Percentiles rank a stretch among this genome's conserved stretches.
phyloP scores from a whole-genome alignment of 202 grass and related monocot genomes.

The Hordeum pubiflorum region DNA sequence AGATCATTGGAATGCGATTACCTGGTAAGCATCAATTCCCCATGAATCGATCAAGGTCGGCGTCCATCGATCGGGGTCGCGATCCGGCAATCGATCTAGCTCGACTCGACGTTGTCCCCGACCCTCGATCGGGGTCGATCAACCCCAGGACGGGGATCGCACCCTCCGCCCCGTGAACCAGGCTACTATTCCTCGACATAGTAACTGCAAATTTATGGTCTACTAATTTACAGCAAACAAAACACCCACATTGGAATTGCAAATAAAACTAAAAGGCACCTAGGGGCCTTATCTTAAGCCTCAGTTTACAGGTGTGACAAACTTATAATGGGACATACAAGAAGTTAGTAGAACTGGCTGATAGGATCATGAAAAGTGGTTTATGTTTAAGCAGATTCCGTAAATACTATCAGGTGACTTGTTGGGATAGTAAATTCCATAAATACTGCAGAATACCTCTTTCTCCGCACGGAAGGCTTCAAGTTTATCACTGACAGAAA shows the following conservation, averaged over 20 bases:
- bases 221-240: neutral
- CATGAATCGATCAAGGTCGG: too few relatives aligned
- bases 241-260: neutral
- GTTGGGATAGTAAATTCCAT: neutral
- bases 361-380: neutral
- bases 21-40: too few relatives aligned
- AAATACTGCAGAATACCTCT: constrained; percentile 50
- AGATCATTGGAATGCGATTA: too few relatives aligned
- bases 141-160: too few relatives aligned
- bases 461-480: constrained; percentile 87
- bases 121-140: too few relatives aligned
- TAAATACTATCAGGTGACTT: neutral
- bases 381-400: neutral
- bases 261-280: neutral
- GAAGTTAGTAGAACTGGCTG: neutral
- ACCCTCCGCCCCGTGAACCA: too few relatives aligned
- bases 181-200: neutral
- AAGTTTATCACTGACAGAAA: constrained; percentile 91
- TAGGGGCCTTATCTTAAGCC: neutral
- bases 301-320: neutral
- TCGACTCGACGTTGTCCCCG: too few relatives aligned
- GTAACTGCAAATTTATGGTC: neutral
- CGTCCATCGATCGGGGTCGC: too few relatives aligned
- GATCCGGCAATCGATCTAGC: too few relatives aligned
- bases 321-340: neutral